A percentile compares a stretch with the other conserved stretches of the same genome.
phyloP scores from a whole-genome alignment of 148 eudicot genomes.

The Cornus suecica region DNA sequence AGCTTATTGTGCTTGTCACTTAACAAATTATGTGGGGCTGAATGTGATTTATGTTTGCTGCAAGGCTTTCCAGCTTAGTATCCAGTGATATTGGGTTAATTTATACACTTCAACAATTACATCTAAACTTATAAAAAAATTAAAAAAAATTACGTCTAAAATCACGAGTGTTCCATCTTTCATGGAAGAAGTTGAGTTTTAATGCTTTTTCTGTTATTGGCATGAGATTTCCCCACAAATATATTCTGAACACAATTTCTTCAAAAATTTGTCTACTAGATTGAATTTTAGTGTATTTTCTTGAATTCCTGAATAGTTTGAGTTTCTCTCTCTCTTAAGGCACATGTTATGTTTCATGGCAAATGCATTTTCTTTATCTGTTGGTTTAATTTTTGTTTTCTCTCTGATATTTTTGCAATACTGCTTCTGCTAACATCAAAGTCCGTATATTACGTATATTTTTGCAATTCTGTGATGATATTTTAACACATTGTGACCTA shows the following conservation, averaged over 20 bases:
- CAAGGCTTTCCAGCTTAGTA: background rate
- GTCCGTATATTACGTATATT: background rate
- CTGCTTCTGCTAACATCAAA: background rate
- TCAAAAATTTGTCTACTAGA: background rate
- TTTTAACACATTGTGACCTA: background rate
- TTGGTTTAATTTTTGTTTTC: background rate
- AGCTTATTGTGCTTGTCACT: background rate
- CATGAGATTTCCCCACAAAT: background rate
- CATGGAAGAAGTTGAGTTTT: background rate
- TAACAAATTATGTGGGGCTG: background rate
- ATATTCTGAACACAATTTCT: background rate
- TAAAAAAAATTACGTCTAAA: background rate
- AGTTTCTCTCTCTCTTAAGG: no score
- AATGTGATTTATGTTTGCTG: background rate
- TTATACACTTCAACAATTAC: no score
- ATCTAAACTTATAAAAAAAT: no score
- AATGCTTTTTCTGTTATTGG: background rate
- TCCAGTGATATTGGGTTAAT: background rate
- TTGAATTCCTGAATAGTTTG: no score
- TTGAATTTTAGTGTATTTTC: no score
- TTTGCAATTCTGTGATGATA: background rate
- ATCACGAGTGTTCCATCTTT: background rate
- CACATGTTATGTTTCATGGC: background rate
- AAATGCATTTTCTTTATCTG: background rate
- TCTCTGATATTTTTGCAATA: background rate